Evolutionary conservation across 1,139 yeast species (phyloP).

Genomic region (Candida tetrigidarum): DNA sequence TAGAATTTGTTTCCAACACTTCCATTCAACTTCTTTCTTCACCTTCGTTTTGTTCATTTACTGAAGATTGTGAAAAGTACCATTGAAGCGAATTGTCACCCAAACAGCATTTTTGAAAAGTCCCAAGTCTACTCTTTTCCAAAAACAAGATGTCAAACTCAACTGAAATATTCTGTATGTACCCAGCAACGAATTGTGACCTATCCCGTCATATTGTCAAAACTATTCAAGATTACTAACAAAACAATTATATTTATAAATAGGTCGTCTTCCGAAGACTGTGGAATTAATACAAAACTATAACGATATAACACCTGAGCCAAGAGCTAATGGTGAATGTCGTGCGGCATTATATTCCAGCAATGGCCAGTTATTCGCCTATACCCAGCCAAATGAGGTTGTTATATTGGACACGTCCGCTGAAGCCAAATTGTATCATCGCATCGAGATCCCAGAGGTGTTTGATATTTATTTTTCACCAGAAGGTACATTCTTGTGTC

Average conservation of each 20-base stretch:
- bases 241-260: background rate
- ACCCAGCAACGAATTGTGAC: too few species aligned
- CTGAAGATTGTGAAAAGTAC: slow-evolving; percentile 1
- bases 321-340: slow-evolving; percentile 45
- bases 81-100: slow-evolving; percentile 4
- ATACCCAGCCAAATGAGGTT: slow-evolving; percentile 59
- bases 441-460: slow-evolving; percentile 60
- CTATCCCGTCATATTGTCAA: too few species aligned
- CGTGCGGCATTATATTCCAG: slow-evolving; percentile 54
- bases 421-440: slow-evolving; percentile 29
- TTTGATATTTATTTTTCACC: slow-evolving; percentile 89
- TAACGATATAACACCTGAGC: slow-evolving; percentile 35
- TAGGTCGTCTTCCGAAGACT: slow-evolving; percentile 66
- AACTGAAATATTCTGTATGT: slow-evolving; percentile 51
- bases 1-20: too few species aligned
- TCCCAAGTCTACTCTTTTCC: background rate
- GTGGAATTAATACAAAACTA: slow-evolving; percentile 62
- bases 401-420: slow-evolving; percentile 59
- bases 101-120: background rate
- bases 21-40: slow-evolving; percentile 1
- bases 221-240: slow-evolving; percentile 10
- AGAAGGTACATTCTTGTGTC: slow-evolving; percentile 77
- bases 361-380: slow-evolving; percentile 60
- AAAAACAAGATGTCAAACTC: slow-evolving; percentile 33
- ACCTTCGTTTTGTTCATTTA: slow-evolving; percentile 1